A percentile compares a stretch with the other conserved stretches of the same genome.
Conservation (phyloP, 2,329 filamentous ascomycete species). For the Pseudocercospora vitis region DNA sequence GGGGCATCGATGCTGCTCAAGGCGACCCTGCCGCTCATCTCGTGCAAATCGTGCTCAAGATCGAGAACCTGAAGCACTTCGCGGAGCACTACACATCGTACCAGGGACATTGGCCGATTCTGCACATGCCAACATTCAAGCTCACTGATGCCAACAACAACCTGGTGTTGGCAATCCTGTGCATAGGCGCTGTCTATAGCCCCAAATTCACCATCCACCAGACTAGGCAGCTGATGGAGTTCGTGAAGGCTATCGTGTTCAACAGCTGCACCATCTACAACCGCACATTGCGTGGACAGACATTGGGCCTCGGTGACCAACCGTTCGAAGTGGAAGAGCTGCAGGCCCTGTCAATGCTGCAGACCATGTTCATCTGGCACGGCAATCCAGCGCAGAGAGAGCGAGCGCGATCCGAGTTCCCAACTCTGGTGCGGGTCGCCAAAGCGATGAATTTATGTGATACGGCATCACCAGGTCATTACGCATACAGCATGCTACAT, state of each 20-base stretch:
- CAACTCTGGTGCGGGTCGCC: slow-evolving; percentile 57
- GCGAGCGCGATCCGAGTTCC: slow-evolving; percentile 60
- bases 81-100: slow-evolving; percentile 71
- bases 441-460: slow-evolving; percentile 59
- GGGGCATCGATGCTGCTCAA: slow-evolving; percentile 56
- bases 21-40: slow-evolving; percentile 50
- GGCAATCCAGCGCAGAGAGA: slow-evolving; percentile 66
- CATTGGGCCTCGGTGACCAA: slow-evolving; percentile 43
- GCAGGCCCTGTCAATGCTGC: slow-evolving; percentile 64
- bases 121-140: slow-evolving; percentile 71
- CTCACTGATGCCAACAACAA: slow-evolving; percentile 65
- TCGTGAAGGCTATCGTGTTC: slow-evolving; percentile 60
- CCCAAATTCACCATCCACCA: slow-evolving; percentile 59
- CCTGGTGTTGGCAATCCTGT: slow-evolving; percentile 68
- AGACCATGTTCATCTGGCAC: slow-evolving; percentile 67
- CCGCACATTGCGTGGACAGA: slow-evolving; percentile 42
- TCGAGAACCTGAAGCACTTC: slow-evolving; percentile 69
- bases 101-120: slow-evolving; percentile 70
- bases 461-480: slow-evolving; percentile 50
- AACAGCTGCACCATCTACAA: slow-evolving; percentile 56
- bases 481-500: slow-evolving; percentile 61
- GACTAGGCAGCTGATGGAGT: slow-evolving; percentile 68
- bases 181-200: slow-evolving; percentile 73
- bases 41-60: slow-evolving; percentile 58
- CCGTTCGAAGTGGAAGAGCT: slow-evolving; percentile 60